Evolutionary conservation across 164 flowering plant species (phyloP).

Genomic region (Akebia trifoliata): DNA sequence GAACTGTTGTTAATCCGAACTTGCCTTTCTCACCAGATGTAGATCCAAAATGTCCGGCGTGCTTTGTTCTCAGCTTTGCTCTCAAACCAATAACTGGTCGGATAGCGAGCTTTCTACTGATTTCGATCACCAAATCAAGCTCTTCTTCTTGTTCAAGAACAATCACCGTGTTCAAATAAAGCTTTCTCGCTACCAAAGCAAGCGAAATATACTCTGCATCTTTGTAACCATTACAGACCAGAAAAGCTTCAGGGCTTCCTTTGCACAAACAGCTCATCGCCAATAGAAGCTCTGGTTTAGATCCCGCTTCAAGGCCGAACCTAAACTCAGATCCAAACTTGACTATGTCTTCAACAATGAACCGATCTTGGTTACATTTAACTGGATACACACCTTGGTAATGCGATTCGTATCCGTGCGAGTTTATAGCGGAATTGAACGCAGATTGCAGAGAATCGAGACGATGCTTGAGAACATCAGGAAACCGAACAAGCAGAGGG

Average conservation of each 20-base stretch:
- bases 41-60: constrained; percentile 95
- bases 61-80: constrained; percentile 93
- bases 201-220: constrained; percentile 86
- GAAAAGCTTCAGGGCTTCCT: constrained; percentile 68
- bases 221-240: constrained; percentile 92
- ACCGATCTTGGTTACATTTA: constrained; percentile 93
- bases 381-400: constrained; percentile 99
- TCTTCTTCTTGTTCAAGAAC: constrained; percentile 97
- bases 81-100: constrained; percentile 78
- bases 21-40: constrained; percentile 99
- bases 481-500: constrained; percentile 77
- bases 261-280: constrained; percentile 90
- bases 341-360: constrained; percentile 89
- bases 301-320: constrained; percentile 95
- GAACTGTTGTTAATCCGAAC: constrained; percentile 76
- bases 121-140: constrained; percentile 70
- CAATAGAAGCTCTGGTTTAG: constrained; percentile 93
- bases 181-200: constrained; percentile 67
- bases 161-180: constrained; percentile 66
- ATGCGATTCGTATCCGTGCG: constrained; percentile 63
- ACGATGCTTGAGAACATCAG: constrained; percentile 79
- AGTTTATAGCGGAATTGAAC: constrained; percentile 58
- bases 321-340: constrained; percentile 62
- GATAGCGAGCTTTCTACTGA: constrained; percentile 52
- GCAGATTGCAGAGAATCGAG: constrained; percentile 78